Conservation (phyloP, 75 land plant genomes). For the Picea glauca region DNA sequence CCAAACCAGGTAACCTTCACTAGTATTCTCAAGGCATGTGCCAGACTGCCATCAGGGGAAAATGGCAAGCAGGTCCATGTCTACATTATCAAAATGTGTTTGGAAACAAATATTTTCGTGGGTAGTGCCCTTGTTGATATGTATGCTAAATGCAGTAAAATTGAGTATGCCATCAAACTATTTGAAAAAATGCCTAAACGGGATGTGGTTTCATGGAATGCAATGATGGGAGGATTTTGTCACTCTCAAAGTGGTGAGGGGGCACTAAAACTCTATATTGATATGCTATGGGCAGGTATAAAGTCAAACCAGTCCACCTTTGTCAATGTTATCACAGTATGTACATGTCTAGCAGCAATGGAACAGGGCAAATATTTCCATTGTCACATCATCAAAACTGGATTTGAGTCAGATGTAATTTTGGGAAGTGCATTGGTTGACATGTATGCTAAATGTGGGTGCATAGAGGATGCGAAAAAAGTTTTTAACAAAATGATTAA, state of each 20-base stretch:
- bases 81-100: conserved; percentile 20
- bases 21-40: conserved; percentile 7
- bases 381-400: conserved; percentile 22
- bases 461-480: background rate
- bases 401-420: background rate
- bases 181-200: conserved; percentile 22
- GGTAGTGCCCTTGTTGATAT: conserved; percentile 43
- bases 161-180: conserved; percentile 17
- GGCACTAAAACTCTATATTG: conserved; percentile 15
- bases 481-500: background rate
- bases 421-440: background rate
- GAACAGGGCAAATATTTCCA: conserved; percentile 43
- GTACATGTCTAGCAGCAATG: conserved; percentile 22
- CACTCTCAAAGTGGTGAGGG: conserved; percentile 32
- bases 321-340: conserved; percentile 30
- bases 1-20: conserved; percentile 11
- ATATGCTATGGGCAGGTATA: conserved; percentile 19
- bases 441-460: background rate
- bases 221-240: conserved; percentile 34
- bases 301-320: conserved; percentile 37
- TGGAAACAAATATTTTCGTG: conserved; percentile 28
- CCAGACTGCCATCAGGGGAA: too few species aligned
- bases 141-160: conserved; percentile 45
- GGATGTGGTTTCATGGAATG: conserved; percentile 36
- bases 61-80: conserved; percentile 30